phyloP scores from a whole-genome alignment of 2,329 filamentous ascomycete genomes.

The Chaetomiaceae sp. region DNA sequence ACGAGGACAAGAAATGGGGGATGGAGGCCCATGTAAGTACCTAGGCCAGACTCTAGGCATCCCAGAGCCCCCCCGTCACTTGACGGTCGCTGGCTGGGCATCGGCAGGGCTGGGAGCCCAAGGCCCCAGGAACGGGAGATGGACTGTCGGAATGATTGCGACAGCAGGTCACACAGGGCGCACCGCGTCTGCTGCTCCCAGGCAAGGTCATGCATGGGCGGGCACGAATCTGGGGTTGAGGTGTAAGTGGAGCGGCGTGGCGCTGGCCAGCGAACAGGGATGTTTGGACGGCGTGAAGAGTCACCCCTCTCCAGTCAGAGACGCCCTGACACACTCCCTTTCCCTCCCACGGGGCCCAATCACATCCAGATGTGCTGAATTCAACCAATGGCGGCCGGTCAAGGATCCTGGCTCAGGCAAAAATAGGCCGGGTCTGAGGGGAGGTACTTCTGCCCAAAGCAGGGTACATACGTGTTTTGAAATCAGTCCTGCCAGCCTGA shows the following conservation, averaged over 20 bases:
- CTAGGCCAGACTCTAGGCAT: not conserved
- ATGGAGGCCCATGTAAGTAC: slow-evolving; percentile 18
- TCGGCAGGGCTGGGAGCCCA: slow-evolving; percentile 16
- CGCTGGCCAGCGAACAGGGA: slow-evolving; percentile 5
- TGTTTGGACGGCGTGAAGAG: slow-evolving; percentile 6
- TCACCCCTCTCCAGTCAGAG: slow-evolving; percentile 20
- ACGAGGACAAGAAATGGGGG: slow-evolving; percentile 10
- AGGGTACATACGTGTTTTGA: slow-evolving; percentile 15
- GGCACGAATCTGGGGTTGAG: slow-evolving; percentile 20
- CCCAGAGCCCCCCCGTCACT: slow-evolving; percentile 2
- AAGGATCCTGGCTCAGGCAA: slow-evolving; percentile 17
- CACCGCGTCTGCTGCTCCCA: slow-evolving; percentile 20
- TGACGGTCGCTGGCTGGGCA: slow-evolving; percentile 14
- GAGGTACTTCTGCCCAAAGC: slow-evolving; percentile 24
- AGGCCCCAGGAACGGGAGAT: slow-evolving; percentile 15
- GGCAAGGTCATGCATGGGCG: slow-evolving; percentile 11
- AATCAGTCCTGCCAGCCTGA: slow-evolving; percentile 1
- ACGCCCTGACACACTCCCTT: slow-evolving; percentile 11
- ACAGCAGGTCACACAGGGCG: slow-evolving; percentile 23
- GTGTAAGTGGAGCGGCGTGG: slow-evolving; percentile 14
- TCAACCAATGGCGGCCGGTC: slow-evolving; percentile 20
- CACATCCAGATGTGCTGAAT: not conserved
- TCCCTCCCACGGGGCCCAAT: slow-evolving; percentile 1
- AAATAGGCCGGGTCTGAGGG: slow-evolving; percentile 16
- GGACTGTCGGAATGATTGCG: slow-evolving; percentile 19